These are phyloP conservation scores for Daldinia concentrica DNA, from an alignment of 495 filamentous ascomycete species.

Conservation along the genomic window DNA sequence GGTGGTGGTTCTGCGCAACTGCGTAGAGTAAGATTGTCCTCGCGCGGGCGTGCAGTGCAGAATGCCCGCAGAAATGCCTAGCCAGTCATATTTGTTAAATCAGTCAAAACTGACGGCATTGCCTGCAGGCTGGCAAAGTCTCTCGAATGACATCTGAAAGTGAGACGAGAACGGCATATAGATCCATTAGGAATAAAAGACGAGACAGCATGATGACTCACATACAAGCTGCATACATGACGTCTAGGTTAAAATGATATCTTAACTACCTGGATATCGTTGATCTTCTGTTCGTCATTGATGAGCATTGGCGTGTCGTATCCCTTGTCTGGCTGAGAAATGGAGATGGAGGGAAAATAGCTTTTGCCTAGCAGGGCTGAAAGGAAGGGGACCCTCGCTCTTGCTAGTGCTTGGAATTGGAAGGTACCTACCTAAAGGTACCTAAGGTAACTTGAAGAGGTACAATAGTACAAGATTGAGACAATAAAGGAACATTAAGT, in stretches of 20 bases:
- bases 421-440: too few relatives aligned
- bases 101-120: slow-evolving; percentile 23
- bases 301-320: neutral
- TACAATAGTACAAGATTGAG: neutral
- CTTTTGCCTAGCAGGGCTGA: slow-evolving; percentile 36
- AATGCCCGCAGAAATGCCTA: slow-evolving; percentile 27
- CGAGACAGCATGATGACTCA: slow-evolving; percentile 34
- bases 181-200: slow-evolving; percentile 10
- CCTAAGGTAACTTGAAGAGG: neutral
- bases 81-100: slow-evolving; percentile 11
- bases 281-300: neutral
- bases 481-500: slow-evolving; percentile 5
- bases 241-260: slow-evolving; percentile 8
- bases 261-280: neutral
- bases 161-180: slow-evolving; percentile 17
- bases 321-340: neutral
- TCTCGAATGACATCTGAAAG: slow-evolving; percentile 15
- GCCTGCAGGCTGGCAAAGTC: slow-evolving; percentile 17
- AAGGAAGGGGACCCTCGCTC: slow-evolving; percentile 6
- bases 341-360: neutral
- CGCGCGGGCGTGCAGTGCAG: slow-evolving; percentile 40
- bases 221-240: slow-evolving; percentile 34
- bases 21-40: slow-evolving; percentile 21
- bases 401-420: too few relatives aligned
- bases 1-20: slow-evolving; percentile 31